Evolutionary conservation across 495 filamentous ascomycete genomes (phyloP), one percentile per base, ranked within the genome.

Genomic region (Xylaria nigripes): DNA sequence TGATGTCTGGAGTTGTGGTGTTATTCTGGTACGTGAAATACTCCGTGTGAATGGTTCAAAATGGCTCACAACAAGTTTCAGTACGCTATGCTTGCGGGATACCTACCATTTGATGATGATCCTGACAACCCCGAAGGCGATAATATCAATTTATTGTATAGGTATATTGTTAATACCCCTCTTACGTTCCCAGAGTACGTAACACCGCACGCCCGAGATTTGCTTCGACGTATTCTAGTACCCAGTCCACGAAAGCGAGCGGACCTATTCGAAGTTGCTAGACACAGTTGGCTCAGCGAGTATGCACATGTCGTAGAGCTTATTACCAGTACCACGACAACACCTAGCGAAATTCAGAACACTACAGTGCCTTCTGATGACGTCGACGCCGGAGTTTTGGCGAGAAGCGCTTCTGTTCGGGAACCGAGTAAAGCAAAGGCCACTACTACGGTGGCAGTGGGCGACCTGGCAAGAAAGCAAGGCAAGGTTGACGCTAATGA

Each of bases 141-240:
- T 60, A 99, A 99, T 65, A 99, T 99, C 75, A 99, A 97, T 68
- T 77, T 97, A 5, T 78, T 99, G 48, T 99, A 99, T 76, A 97
- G 96, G 72, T 99, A 99, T 72, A 99, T 99, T 59, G 90, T 96
- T 51, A 95, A 90, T 38, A 97, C 93, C 5, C 89, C 92, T 45
- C 81, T 99, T 38, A 97, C 93, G 4, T 98, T 98, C 68, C 93
- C 93, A 36, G 93, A 98, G 84, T 97, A 98, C 69, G 93, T 99
- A 41, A 95, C 93, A 12, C 93, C 94, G 6, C 94, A 99, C 70
- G 92, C 93, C 18, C 81, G 93, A 51, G 93, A 99, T 70, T 78
- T 99, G 0, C 73, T 99, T 25, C 81, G 91, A 54, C 81, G 94
- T 40, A 97, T 99, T 32, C 76, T 99, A 27, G 93, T 99, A n/a